phyloP scores from a whole-genome alignment of 2,329 filamentous ascomycete genomes.

The Xylaria sp. region DNA sequence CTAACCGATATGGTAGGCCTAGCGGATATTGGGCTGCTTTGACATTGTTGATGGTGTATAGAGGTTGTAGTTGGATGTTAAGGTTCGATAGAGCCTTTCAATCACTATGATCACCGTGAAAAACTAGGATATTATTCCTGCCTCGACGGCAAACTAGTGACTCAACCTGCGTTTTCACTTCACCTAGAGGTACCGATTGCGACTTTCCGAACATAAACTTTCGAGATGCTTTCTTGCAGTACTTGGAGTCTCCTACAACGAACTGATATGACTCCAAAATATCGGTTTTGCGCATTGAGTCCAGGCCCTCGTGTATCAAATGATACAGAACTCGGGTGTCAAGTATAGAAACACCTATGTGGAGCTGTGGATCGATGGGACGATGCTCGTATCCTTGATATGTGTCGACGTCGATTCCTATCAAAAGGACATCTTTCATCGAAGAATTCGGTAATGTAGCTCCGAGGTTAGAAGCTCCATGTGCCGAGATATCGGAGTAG shows the following conservation, averaged over 20 bases:
- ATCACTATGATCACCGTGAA: constrained; percentile 21
- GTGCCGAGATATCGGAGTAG: constrained; percentile 28
- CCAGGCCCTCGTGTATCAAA: neutral
- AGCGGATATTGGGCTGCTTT: constrained; percentile 28
- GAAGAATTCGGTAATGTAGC: constrained; percentile 25
- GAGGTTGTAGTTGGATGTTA: constrained; percentile 20
- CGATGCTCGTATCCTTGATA: constrained; percentile 32
- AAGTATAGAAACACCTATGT: constrained; percentile 32
- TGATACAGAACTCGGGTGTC: constrained; percentile 24
- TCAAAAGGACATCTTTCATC: constrained; percentile 35
- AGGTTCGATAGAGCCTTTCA: constrained; percentile 26
- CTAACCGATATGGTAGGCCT: constrained; percentile 19
- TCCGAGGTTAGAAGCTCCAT: constrained; percentile 21
- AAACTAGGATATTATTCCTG: constrained; percentile 23
- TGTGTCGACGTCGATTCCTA: constrained; percentile 34
- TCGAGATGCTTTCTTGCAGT: constrained; percentile 29
- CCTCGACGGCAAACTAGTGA: constrained; percentile 17
- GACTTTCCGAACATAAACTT: constrained; percentile 27
- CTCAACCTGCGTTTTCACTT: constrained; percentile 27
- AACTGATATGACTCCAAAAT: constrained; percentile 24
- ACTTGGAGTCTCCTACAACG: constrained; percentile 24
- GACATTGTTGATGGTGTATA: constrained; percentile 27
- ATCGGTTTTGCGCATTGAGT: constrained; percentile 10
- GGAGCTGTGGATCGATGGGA: constrained; percentile 24
- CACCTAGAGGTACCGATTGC: constrained; percentile 22